These are phyloP conservation scores for Ogataea hybrid DNA, from an alignment of 1,139 yeast species.

Conservation along the genomic window DNA sequence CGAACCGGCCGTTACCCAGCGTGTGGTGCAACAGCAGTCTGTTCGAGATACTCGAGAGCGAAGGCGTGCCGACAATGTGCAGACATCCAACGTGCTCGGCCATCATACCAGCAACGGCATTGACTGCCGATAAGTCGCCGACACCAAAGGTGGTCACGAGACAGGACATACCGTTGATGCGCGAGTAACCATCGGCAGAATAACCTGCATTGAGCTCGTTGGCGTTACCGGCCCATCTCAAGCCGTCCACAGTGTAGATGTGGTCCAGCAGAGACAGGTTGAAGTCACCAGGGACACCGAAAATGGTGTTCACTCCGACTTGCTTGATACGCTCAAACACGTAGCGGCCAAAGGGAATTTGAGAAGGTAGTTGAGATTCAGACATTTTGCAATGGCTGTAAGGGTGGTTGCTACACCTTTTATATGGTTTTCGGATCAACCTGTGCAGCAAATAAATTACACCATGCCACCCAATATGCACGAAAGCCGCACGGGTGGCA, in stretches of 20 bases:
- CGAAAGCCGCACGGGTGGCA: conserved; percentile 9
- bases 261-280: conserved; percentile 67
- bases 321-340: conserved; percentile 62
- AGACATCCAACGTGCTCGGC: conserved; percentile 59
- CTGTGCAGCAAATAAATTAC: conserved; percentile 5
- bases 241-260: conserved; percentile 55
- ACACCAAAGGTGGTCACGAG: conserved; percentile 68
- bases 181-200: conserved; percentile 70
- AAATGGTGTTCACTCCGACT: conserved; percentile 60
- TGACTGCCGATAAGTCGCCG: conserved; percentile 59
- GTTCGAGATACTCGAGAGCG: conserved; percentile 62
- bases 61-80: conserved; percentile 58
- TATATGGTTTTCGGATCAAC: conserved; percentile 1
- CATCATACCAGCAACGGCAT: conserved; percentile 58
- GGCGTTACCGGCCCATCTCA: conserved; percentile 71
- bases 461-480: conserved; percentile 9
- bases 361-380: conserved; percentile 16
- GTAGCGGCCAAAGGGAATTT: conserved; percentile 56
- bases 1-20: conserved; percentile 80
- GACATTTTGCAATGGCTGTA: conserved; percentile 3
- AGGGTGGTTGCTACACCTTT: background rate
- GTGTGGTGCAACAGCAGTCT: conserved; percentile 51
- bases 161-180: conserved; percentile 59
- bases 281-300: conserved; percentile 83
- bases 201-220: conserved; percentile 73